Evolutionary conservation across 805 yeast species (phyloP), one percentile per base, ranked within the genome.

Genomic region (Candida orba): DNA sequence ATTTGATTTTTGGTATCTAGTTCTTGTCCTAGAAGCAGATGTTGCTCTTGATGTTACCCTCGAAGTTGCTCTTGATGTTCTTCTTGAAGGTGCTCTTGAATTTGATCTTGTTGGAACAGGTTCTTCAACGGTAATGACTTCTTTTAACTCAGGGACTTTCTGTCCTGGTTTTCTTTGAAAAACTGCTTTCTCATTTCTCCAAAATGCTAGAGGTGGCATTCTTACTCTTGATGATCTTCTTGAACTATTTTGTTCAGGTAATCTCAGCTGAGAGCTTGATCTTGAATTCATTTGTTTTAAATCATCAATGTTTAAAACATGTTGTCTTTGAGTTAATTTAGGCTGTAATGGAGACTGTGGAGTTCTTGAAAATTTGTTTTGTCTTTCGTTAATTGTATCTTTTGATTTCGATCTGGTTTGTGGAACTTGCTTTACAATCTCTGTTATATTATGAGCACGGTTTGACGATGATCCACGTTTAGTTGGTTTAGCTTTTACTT

Each of bases 161-260:
- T 37, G 34, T 17, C 62, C 62, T n/a, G 58, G 48, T 15, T 51
- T 56, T 39, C 67, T 64, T 35, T 71, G 67, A 55, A 84, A 88
- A 4, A 84, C 75, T 27, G 84, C 75, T 47, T 78, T 69, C 62
- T 88, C 96, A 55, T 84, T 85, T 58, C 84, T 76, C 96, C 96
- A 88, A 58, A 73, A 84, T 3, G 87, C 90, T 49, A 88, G 65
- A 0, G 95, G 91, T 4, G 81, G 75, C 7, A 84, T 72, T 48
- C 76, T 74, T 0, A 77, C 74, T 53, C 96, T 70, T 29, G 72
- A 68, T 0, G 95, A 84, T 50, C 85, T 66, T 49, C 95, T 68
- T 3, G 76, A 54, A 0, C 78, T 75, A 8, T 39, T 37, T 27
- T 6, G 13, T 13, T 27, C 29, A 27, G 29, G 29, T 27, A 27